phyloP scores from a whole-genome alignment of 2,329 filamentous ascomycete genomes.

The Aspergillus quadrilineatus region DNA sequence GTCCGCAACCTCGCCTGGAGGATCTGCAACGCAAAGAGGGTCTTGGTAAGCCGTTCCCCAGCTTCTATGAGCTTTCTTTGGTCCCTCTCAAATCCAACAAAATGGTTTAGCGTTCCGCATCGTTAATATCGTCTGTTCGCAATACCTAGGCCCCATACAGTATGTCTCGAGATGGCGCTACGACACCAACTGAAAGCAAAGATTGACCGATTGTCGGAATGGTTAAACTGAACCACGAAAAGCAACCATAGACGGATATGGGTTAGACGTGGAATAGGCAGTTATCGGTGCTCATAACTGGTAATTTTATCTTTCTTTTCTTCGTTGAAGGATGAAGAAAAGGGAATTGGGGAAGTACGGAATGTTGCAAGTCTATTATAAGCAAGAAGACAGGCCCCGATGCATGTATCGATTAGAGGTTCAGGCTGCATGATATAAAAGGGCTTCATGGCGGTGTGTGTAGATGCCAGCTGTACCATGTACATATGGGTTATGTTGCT shows the following conservation, averaged over 20 bases:
- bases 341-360: not conserved
- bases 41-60: slow-evolving; percentile 63
- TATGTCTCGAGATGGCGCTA: slow-evolving; percentile 64
- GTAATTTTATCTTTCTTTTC: not conserved
- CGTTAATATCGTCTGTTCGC: slow-evolving; percentile 1
- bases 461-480: not conserved
- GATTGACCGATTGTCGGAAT: slow-evolving; percentile 14
- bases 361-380: too few species aligned
- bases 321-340: not conserved
- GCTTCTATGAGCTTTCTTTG: not conserved
- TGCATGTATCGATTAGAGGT: not conserved
- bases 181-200: slow-evolving; percentile 53
- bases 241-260: slow-evolving; percentile 1
- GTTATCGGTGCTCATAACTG: not conserved
- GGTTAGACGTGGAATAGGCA: not conserved
- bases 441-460: not conserved
- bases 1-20: slow-evolving; percentile 90
- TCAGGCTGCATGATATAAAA: not conserved
- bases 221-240: not conserved
- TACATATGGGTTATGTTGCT: not conserved
- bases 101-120: not conserved
- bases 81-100: slow-evolving; percentile 1
- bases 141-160: slow-evolving; percentile 64
- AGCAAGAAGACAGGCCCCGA: not conserved
- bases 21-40: slow-evolving; percentile 93